Evolutionary conservation across 495 filamentous ascomycete species (phyloP), one percentile per base, ranked within the genome.

Genomic region (Corynascus novoguineensis): DNA sequence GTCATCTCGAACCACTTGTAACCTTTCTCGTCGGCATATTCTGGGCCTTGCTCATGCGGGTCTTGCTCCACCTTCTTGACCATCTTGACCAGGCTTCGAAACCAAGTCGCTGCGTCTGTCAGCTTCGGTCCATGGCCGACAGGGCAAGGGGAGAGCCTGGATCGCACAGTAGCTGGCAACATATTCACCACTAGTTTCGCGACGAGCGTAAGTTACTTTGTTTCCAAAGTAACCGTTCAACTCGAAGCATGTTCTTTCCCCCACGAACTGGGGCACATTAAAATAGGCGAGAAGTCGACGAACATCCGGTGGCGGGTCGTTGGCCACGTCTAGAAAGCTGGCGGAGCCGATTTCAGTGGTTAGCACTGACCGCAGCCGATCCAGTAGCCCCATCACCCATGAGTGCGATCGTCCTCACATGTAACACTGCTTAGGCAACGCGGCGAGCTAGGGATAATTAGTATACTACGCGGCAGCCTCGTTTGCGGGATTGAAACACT

Each of bases 1-100:
- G 57, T 56, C 46, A 58, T 66, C n/a, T 66, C 63, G 24, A 58
- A 66, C 63, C 63, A 66, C 27, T 31, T 32, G 12, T 66, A 66
- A 22, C 32, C 57, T 10, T 60, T 51, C 8, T 28, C 27, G 5
- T 15, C 35, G 19, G 42, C 57, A 17, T 66, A 66, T 45, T 66
- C 63, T 15, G 25, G 46, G 11, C 35, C 47, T 2, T 59, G 15
- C 4, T 63, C 63, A 22, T 58, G 45, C 1, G 49, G n/a, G n/a
- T 49, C 50, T 1, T 37, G n/a, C 1, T 24, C 29, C 4, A 55
- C 42, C 21, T 66, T 66, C 0, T 38, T 51, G 22, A 66, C 55
- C 63, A 66, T 66, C 37, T 66, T 66, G 7, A 49, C 19, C 1
- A 66, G 40, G 19, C 28, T 44, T 5, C 48, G 60, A 42, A 66